Percentiles rank a stretch among this genome's conserved stretches.
Conservation (phyloP, 352 stramenopile genomes). For the Phytophthora foliorum region DNA sequence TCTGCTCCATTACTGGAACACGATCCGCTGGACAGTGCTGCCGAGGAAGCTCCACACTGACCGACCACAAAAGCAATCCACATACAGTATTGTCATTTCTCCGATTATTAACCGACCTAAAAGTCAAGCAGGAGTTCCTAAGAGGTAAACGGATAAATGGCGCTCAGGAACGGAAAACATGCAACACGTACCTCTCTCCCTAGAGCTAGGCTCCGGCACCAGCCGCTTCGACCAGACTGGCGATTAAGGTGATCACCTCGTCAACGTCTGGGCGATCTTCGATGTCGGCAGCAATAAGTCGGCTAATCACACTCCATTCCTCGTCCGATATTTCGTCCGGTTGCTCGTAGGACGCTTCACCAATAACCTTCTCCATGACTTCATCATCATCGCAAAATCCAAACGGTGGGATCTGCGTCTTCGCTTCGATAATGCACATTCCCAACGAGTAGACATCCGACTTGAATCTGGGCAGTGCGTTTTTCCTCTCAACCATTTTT, state of each 20-base stretch:
- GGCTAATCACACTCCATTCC: slow-evolving; percentile 15
- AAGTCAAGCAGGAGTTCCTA: background rate
- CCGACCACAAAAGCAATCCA: no score
- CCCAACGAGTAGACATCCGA: slow-evolving; percentile 43
- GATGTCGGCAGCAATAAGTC: slow-evolving; percentile 1
- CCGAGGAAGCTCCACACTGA: no score
- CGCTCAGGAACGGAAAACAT: no score
- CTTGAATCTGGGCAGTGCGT: slow-evolving; percentile 7
- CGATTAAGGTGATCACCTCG: background rate
- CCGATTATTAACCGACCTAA: no score
- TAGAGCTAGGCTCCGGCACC: background rate
- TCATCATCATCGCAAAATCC: slow-evolving; percentile 8
- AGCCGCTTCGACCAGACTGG: background rate
- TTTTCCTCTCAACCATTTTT: slow-evolving; percentile 4
- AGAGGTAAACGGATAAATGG: background rate
- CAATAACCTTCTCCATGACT: slow-evolving; percentile 13
- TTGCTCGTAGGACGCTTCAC: background rate
- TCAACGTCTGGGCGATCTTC: background rate
- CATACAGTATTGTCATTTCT: no score
- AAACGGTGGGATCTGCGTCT: slow-evolving; percentile 22
- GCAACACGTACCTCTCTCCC: background rate
- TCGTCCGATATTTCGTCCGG: slow-evolving; percentile 17
- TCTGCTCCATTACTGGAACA: background rate
- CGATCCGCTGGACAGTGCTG: no score
- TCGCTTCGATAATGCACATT: slow-evolving; percentile 42